Evolutionary conservation across 768 basidiomycete species (phyloP).

Genomic region (Mycena latifolia): DNA sequence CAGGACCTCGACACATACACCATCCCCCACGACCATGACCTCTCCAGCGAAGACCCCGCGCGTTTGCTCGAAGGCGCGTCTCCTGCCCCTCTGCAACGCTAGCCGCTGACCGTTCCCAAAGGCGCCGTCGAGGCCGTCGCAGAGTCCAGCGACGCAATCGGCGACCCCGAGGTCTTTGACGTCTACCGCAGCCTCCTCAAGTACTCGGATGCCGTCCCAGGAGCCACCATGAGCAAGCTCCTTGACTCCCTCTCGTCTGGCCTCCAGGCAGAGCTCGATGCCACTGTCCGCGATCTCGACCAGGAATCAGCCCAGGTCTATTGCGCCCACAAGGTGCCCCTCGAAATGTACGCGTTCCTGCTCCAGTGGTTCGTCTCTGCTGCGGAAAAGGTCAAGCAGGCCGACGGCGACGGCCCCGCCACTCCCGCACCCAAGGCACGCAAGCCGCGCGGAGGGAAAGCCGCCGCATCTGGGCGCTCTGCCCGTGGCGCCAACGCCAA

Average conservation of each 20-base stretch:
- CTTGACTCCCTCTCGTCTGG: conserved; percentile 89
- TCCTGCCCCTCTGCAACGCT: not conserved
- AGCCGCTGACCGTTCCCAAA: conserved; percentile 41
- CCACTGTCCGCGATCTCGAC: conserved; percentile 76
- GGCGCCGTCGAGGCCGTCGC: conserved; percentile 88
- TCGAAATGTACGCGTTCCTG: conserved; percentile 95
- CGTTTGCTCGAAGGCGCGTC: conserved; percentile 70
- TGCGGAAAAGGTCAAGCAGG: conserved; percentile 81
- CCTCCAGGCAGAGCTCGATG: conserved; percentile 78
- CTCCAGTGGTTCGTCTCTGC: conserved; percentile 91
- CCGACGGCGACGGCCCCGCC: conserved; percentile 58
- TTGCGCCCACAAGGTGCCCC: conserved; percentile 72
- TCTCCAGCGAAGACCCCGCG: conserved; percentile 65
- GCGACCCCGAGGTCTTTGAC: conserved; percentile 79
- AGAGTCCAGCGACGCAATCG: conserved; percentile 78
- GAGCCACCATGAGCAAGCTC: conserved; percentile 82
- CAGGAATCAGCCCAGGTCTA: conserved; percentile 74
- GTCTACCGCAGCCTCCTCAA: conserved; percentile 88
- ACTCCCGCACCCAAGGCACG: conserved; percentile 61
- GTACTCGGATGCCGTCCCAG: conserved; percentile 71
- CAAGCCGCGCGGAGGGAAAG: conserved; percentile 73
- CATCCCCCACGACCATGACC: conserved; percentile 78
- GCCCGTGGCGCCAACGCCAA: conserved; percentile 55
- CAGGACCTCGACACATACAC: conserved; percentile 71
- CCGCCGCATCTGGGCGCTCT: conserved; percentile 47